Percentiles rank a stretch among this genome's conserved stretches.
phyloP scores from a whole-genome alignment of 768 basidiomycete genomes.

The Tremella fuciformis region DNA sequence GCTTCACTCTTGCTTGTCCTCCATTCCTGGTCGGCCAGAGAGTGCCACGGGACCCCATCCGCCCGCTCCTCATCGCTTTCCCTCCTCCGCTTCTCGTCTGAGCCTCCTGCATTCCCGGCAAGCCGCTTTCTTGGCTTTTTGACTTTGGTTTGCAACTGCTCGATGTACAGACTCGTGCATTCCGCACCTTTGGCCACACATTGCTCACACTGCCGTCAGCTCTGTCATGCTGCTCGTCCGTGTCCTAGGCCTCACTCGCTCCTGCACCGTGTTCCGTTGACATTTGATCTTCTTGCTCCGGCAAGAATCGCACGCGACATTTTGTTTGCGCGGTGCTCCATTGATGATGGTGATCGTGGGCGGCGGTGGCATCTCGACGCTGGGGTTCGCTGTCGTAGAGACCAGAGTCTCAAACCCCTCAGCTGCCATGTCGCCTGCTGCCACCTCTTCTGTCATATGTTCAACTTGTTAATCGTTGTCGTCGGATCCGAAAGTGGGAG shows the following conservation, averaged over 20 bases:
- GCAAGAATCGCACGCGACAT: slow-evolving; percentile 91
- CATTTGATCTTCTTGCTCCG: slow-evolving; percentile 41
- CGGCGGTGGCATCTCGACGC: slow-evolving; percentile 1
- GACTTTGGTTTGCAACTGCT: slow-evolving; percentile 28
- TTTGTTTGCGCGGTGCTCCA: slow-evolving; percentile 67
- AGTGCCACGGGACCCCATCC: background rate
- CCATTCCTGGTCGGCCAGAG: background rate
- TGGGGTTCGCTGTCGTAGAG: background rate
- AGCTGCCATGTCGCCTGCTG: too few relatives aligned
- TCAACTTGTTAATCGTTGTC: too few relatives aligned
- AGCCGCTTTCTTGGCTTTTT: slow-evolving; percentile 10
- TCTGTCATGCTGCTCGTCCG: too few relatives aligned
- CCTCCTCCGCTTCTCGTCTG: slow-evolving; percentile 4
- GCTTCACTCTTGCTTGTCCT: background rate
- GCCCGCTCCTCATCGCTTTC: background rate
- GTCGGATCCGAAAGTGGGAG: too few relatives aligned
- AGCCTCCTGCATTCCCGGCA: slow-evolving; percentile 9
- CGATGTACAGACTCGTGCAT: slow-evolving; percentile 38
- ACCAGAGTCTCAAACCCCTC: too few relatives aligned
- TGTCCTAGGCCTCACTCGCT: too few relatives aligned
- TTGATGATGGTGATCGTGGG: background rate
- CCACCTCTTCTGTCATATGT: too few relatives aligned
- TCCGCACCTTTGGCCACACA: slow-evolving; percentile 22
- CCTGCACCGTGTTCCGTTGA: slow-evolving; percentile 12
- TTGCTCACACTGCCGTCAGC: slow-evolving; percentile 33